Percentiles rank a stretch among this genome's conserved stretches.
These are phyloP conservation scores for Dioscorea alata DNA, from an alignment of 106 monocot genomes.

Conservation along the genomic window DNA sequence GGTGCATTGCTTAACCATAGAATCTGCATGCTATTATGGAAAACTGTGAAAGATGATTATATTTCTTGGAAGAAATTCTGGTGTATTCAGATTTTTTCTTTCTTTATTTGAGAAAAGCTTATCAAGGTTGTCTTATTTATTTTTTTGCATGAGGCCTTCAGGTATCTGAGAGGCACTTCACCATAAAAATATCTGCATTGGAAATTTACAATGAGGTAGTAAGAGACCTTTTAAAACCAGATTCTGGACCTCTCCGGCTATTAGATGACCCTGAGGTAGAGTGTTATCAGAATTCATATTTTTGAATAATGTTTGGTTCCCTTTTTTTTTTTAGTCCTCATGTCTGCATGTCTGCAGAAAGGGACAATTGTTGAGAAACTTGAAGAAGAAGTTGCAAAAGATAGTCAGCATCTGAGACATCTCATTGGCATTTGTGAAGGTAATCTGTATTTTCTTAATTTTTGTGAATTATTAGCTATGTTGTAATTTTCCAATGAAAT, in stretches of 20 bases:
- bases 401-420: constrained; percentile 72
- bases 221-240: constrained; percentile 74
- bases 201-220: constrained; percentile 99
- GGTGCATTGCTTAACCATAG: too few relatives aligned
- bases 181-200: constrained; percentile 86
- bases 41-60: background rate
- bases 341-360: constrained; percentile 42
- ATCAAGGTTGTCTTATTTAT: too few relatives aligned
- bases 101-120: background rate
- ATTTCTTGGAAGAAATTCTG: background rate
- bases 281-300: background rate
- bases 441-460: constrained; percentile 3
- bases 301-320: background rate
- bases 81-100: background rate
- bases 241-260: constrained; percentile 81
- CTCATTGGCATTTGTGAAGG: constrained; percentile 95
- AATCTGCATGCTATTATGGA: too few relatives aligned
- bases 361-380: constrained; percentile 90
- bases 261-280: constrained; percentile 96
- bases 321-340: background rate
- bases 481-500: background rate
- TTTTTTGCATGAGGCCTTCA: constrained; percentile 14
- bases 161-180: constrained; percentile 69
- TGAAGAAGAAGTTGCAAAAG: constrained; percentile 81
- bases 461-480: background rate